Conservation (phyloP, 768 basidiomycete species). For the Leccinum boreale region DNA sequence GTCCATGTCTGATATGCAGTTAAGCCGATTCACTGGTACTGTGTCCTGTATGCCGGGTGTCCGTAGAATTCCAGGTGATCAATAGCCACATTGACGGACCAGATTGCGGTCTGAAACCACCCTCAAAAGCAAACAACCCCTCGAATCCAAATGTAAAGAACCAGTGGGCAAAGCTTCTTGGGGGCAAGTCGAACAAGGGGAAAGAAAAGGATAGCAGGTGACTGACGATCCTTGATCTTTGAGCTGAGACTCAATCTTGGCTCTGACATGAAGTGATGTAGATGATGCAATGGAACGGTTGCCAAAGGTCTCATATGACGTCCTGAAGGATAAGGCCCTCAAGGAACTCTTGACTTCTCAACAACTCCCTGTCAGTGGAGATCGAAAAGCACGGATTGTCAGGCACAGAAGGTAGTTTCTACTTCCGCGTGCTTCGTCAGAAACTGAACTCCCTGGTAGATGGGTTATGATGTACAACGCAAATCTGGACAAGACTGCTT, state of each 20-base stretch:
- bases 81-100: conserved; percentile 65
- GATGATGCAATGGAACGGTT: conserved; percentile 44
- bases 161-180: conserved; percentile 45
- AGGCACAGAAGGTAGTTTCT: conserved; percentile 57
- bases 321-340: conserved; percentile 58
- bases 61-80: conserved; percentile 45
- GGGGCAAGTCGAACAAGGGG: conserved; percentile 34
- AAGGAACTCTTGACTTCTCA: conserved; percentile 54
- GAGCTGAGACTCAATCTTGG: conserved; percentile 11
- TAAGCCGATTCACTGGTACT: conserved; percentile 38
- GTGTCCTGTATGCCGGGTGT: conserved; percentile 62
- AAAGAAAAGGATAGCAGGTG: conserved; percentile 38
- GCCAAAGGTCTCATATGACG: conserved; percentile 64
- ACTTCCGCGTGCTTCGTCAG: no score
- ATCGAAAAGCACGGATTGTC: conserved; percentile 46
- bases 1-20: conserved; percentile 3
- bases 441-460: conserved; percentile 32
- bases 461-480: conserved; percentile 72
- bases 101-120: conserved; percentile 38
- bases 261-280: conserved; percentile 17
- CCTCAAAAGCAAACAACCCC: conserved; percentile 19
- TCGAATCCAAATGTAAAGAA: conserved; percentile 24
- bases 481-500: conserved; percentile 57
- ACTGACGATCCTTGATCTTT: not conserved
- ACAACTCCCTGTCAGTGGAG: conserved; percentile 49